Base-by-base conservation (phyloP, 805 yeast genomes). In the Crinitomyces ghanaensis region DNA sequence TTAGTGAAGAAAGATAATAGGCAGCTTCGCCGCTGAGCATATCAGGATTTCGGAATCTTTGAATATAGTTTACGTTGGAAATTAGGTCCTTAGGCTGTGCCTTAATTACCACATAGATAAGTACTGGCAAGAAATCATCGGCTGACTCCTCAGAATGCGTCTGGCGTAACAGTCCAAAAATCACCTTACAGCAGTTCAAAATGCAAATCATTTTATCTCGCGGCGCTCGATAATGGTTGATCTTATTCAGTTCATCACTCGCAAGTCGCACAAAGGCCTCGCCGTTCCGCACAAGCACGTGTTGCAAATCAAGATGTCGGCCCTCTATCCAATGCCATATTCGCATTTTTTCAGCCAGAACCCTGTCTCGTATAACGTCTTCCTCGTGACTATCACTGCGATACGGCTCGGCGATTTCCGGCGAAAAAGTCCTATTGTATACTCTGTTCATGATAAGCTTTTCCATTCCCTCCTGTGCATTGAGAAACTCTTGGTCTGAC, bases 161-260 rank as follows among this genome's bases (percentile, higher is more conserved):
- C 39, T 75, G 81, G 41, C 85, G 74, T 30, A 93, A 69, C 37
- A 83, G 65, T 7, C 94, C 93, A 62, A 85, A 86, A 4, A 93
- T 77, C 14, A 91, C 86, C 55, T 88, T 88, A 51, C 96, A 88
- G 34, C 91, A 75, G 57, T 91, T 93, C 41, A 91, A 64, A 2
- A 91, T 66, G 53, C 97, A 91, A 24, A 91, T 83, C 41, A 84
- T 74, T 50, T 91, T 91, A 51, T 93, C 98, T 34, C 98, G 65
- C 11, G 98, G 98, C 0, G 97, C 88, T 45, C 93, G 71, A 53
- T 79, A 93, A 34, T 72, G 66, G 54, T 80, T 79, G 48, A 91
- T 75, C 46, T 84, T 84, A 41, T 65, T 62, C 31, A 91, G 63
- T 55, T 91, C 97, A 8, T 62, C 63, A 1, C 76, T 68, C 0